phyloP scores from a whole-genome alignment of 352 stramenopile species.

The Pseudoperonospora humuli region DNA sequence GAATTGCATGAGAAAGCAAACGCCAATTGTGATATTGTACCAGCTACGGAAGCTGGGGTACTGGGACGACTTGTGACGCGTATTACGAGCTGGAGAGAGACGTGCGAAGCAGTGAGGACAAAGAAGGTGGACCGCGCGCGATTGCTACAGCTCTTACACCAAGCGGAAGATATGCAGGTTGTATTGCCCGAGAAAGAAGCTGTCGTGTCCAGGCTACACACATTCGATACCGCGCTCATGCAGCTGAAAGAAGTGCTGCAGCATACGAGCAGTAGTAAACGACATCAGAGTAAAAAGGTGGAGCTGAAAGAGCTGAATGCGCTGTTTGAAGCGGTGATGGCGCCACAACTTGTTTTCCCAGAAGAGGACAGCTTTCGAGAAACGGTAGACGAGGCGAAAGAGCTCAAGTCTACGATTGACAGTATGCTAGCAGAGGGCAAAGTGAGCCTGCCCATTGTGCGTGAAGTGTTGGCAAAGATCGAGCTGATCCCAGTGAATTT shows the following conservation, averaged over 20 bases:
- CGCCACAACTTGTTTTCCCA: conserved; percentile 46
- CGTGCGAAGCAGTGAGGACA: conserved; percentile 18
- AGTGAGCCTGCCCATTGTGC: conserved; percentile 74
- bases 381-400: conserved; percentile 54
- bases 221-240: conserved; percentile 53
- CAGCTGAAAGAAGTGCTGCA: conserved; percentile 63
- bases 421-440: conserved; percentile 71
- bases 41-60: conserved; percentile 47
- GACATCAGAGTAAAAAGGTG: conserved; percentile 56
- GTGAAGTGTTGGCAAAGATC: conserved; percentile 70
- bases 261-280: conserved; percentile 33
- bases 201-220: conserved; percentile 31
- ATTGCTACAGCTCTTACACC: conserved; percentile 42
- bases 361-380: conserved; percentile 42
- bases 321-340: conserved; percentile 37
- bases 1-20: conserved; percentile 29
- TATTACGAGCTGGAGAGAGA: conserved; percentile 44
- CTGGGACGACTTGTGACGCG: conserved; percentile 45
- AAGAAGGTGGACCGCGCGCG: conserved; percentile 38
- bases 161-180: conserved; percentile 55
- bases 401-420: conserved; percentile 54
- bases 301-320: conserved; percentile 44
- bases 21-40: conserved; percentile 16
- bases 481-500: conserved; percentile 85
- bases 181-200: conserved; percentile 29